Percentiles rank a stretch among this genome's conserved stretches.
phyloP scores from a whole-genome alignment of 163 green algal genomes.

The Scenedesmus sp. region DNA sequence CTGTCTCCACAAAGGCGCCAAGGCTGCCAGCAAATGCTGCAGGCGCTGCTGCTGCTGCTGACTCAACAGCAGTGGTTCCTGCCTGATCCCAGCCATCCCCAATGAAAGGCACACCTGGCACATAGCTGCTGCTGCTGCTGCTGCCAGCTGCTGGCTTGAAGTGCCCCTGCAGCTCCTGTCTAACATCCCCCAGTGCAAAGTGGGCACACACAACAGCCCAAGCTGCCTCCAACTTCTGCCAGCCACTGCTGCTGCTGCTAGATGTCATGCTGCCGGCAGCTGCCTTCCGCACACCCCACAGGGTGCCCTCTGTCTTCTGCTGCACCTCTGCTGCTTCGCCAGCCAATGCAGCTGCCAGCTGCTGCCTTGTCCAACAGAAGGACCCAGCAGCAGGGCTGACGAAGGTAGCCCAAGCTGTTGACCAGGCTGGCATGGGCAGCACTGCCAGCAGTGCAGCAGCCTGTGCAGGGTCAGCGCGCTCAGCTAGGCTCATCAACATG shows the following conservation, averaged over 20 bases:
- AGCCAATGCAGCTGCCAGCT: constrained; percentile 26
- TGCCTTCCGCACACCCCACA: not conserved
- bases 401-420: constrained; percentile 21
- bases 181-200: constrained; percentile 2
- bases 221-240: constrained; percentile 24
- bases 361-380: constrained; percentile 24
- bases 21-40: constrained; percentile 9
- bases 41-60: not conserved
- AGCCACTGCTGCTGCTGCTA: not conserved
- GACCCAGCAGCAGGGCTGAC: constrained; percentile 1
- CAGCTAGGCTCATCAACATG: constrained; percentile 12
- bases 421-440: constrained; percentile 30
- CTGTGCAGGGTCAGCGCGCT: not conserved
- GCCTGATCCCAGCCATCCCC: constrained; percentile 33
- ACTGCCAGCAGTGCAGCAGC: constrained; percentile 12
- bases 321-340: not conserved
- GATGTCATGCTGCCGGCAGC: not conserved
- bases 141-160: not conserved
- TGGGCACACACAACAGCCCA: constrained; percentile 33
- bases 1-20: not conserved
- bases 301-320: not conserved
- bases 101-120: constrained; percentile 7
- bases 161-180: not conserved
- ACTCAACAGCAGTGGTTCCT: not conserved
- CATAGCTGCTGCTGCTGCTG: not conserved